Conservation (phyloP, 257 asterid species). For the Solanum phureja region DNA sequence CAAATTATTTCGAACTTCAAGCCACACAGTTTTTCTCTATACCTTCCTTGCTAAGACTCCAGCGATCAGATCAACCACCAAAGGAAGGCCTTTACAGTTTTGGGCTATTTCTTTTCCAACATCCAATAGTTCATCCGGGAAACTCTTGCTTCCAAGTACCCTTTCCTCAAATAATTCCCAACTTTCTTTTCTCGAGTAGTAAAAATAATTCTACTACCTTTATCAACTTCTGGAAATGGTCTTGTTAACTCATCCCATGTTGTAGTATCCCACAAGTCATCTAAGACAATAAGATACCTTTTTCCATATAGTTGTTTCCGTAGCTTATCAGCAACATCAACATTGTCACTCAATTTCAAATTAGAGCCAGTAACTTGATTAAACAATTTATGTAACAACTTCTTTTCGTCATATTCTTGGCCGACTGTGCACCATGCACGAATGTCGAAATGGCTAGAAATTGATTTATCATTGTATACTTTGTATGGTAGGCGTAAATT, state of each 20-base stretch:
- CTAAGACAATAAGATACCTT: not conserved
- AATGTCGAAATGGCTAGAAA: not conserved
- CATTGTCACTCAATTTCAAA: not conserved
- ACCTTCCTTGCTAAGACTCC: no score
- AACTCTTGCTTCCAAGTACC: not conserved
- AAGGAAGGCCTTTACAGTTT: no score
- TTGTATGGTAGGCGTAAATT: no score
- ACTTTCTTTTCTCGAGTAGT: not conserved
- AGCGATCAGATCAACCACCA: no score
- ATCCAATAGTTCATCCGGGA: not conserved
- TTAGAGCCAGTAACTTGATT: not conserved
- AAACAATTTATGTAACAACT: not conserved
- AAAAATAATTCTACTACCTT: not conserved
- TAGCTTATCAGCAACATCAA: not conserved
- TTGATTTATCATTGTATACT: no score
- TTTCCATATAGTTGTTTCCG: no score
- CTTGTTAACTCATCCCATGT: not conserved
- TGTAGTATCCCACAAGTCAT: not conserved
- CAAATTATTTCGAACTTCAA: no score
- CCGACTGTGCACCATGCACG: not conserved
- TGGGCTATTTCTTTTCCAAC: not conserved
- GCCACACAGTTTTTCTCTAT: no score
- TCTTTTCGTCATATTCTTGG: not conserved
- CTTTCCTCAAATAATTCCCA: not conserved
- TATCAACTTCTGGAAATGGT: no score